These are phyloP conservation scores for Ensete ventricosum DNA, from an alignment of 176 grass and related monocot species.

Conservation along the genomic window DNA sequence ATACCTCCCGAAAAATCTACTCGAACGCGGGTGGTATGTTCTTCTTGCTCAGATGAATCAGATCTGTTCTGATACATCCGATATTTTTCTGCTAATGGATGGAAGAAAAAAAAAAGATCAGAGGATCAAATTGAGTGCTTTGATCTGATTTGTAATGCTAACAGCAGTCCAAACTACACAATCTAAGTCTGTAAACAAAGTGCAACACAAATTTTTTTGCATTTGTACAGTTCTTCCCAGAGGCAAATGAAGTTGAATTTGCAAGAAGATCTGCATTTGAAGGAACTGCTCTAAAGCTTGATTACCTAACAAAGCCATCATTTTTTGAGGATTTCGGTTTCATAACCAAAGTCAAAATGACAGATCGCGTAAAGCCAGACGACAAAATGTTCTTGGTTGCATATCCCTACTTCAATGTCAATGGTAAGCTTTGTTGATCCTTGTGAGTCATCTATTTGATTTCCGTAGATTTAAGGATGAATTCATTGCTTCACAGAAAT, in stretches of 20 bases:
- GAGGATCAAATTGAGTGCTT: too few species aligned
- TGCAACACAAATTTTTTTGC: background rate
- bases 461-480: conserved; percentile 9
- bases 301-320: conserved; percentile 92
- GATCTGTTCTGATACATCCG: background rate
- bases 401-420: conserved; percentile 99
- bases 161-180: background rate
- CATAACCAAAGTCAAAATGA: conserved; percentile 75
- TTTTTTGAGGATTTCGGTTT: conserved; percentile 98
- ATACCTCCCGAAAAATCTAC: conserved; percentile 66
- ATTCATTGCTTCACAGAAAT: conserved; percentile 48
- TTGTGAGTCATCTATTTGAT: background rate
- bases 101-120: too few species aligned
- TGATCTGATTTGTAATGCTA: too few species aligned
- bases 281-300: conserved; percentile 72
- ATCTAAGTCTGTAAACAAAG: background rate
- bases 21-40: conserved; percentile 70
- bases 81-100: background rate
- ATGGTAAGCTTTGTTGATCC: conserved; percentile 39
- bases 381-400: conserved; percentile 85
- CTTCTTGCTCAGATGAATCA: background rate
- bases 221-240: conserved; percentile 77
- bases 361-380: conserved; percentile 60
- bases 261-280: conserved; percentile 74
- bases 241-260: conserved; percentile 89